These are phyloP conservation scores for Blastocystis sp. DNA, from an alignment of 352 stramenopile species.

Conservation along the genomic window DNA sequence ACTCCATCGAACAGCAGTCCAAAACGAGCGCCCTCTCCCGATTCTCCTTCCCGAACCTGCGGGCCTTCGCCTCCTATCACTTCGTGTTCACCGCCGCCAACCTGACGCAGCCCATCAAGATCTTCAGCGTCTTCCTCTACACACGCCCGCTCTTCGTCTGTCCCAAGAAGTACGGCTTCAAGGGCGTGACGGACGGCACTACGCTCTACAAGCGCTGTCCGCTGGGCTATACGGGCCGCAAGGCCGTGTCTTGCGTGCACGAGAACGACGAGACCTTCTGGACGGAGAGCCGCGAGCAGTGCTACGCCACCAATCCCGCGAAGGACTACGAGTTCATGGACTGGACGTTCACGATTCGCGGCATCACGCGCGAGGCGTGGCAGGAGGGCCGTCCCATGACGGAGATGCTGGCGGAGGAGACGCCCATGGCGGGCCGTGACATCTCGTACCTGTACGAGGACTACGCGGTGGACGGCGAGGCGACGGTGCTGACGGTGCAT, in stretches of 20 bases:
- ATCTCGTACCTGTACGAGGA: background rate
- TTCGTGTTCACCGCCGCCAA: background rate
- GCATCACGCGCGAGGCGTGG: background rate
- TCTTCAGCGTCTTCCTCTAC: background rate
- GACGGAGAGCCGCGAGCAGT: background rate
- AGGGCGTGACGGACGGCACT: background rate
- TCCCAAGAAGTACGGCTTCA: background rate
- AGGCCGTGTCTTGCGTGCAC: background rate
- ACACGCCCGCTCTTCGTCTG: background rate
- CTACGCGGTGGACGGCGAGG: background rate
- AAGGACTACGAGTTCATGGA: background rate
- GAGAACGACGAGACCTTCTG: background rate
- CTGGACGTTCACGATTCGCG: background rate
- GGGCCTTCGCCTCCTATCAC: background rate
- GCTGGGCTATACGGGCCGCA: background rate
- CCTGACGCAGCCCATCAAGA: background rate
- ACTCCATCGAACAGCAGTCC: background rate
- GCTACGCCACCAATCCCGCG: background rate
- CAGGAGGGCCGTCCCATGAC: background rate
- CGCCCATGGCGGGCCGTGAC: background rate
- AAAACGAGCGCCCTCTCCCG: background rate
- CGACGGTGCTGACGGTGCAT: background rate
- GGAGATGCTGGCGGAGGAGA: background rate
- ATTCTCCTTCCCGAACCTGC: background rate
- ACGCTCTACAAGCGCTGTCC: background rate